Base-by-base conservation (phyloP, 805 yeast genomes). In the Cyberlindnera maritima region DNA sequence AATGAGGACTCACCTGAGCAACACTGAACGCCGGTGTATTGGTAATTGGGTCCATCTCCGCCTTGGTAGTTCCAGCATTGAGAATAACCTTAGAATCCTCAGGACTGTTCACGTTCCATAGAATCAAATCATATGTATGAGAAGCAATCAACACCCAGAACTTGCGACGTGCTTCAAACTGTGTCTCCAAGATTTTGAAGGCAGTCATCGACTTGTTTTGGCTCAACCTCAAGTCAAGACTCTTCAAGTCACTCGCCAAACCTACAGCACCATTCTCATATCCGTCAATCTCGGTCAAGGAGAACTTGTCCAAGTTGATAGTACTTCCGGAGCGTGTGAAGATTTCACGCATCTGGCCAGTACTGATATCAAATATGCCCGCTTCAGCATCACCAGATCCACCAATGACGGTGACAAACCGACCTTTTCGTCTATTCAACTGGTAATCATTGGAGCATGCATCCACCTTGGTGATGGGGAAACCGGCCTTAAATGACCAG, bases 321-420 rank as follows among this genome's bases (percentile, higher is more conserved):
- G 44, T 36, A 4, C 46, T 44, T 12, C 39, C 17, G 1, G 53
- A 51, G 15, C 56, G 47, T 1, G 58, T 53, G 39, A 70, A 68
- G 0, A 74, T 68, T 46, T 70, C 74, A 21, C 74, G 68, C 57
- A 95, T 85, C 39, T 76, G 79, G 17, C 79, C 68, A 20, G 75
- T 72, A 9, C 88, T 81, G 12, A 87, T 71, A 58, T 88, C 92
- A 94, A 96, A 87, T 0, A 88, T 72, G 0, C 85, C 74, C 4
- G 85, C 71, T 48, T 83, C 82, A 0, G 80, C 68, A 3, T 73
- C 75, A 2, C 75, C 73, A 21, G 79, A 74, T 1, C 94, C 95
- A 0, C 95, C 95, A 12, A 78, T 71, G 41, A 86, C 71, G n/a
- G 79, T 73, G 11, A 81, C 68, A 64, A 69, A 75, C 29, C 72